Conservation (phyloP, 352 stramenopile genomes). For the Globisporangium heterothallicum region DNA sequence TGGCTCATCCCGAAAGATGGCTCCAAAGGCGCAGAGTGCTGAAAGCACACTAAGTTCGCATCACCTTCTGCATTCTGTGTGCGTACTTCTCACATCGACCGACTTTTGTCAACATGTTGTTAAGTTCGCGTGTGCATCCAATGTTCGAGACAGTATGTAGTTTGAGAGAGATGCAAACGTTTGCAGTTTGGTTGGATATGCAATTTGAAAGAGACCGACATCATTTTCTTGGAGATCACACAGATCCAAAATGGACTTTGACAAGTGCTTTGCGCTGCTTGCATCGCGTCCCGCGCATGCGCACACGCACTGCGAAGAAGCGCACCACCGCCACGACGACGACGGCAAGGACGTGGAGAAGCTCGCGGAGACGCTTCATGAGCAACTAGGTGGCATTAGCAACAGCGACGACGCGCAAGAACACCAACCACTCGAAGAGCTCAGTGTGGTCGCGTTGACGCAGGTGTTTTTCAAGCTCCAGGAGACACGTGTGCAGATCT, state of each 20-base stretch:
- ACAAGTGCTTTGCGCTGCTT: constrained; percentile 60
- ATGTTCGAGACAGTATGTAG: too few species aligned
- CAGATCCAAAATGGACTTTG: constrained; percentile 56
- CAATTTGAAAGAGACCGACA: too few species aligned
- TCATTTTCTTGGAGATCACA: too few species aligned
- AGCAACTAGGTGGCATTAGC: not conserved
- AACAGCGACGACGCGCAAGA: not conserved
- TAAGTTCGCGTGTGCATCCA: too few species aligned
- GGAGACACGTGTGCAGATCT: constrained; percentile 63
- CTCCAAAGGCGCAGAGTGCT: constrained; percentile 33
- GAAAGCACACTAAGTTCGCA: too few species aligned
- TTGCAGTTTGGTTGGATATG: too few species aligned
- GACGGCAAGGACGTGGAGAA: constrained; percentile 10
- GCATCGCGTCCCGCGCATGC: constrained; percentile 46
- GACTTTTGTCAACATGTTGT: too few species aligned
- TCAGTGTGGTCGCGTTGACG: constrained; percentile 21
- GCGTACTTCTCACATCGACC: too few species aligned
- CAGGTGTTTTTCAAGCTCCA: constrained; percentile 49
- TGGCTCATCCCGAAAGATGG: constrained; percentile 66
- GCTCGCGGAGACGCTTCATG: constrained; percentile 14
- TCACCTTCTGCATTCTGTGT: too few species aligned
- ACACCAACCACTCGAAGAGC: constrained; percentile 10
- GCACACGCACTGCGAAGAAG: constrained; percentile 52
- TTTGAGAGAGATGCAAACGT: too few species aligned
- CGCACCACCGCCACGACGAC: constrained; percentile 12